Evolutionary conservation across 2,329 filamentous ascomycete genomes (phyloP).

Genomic region (Diplodia corticola): DNA sequence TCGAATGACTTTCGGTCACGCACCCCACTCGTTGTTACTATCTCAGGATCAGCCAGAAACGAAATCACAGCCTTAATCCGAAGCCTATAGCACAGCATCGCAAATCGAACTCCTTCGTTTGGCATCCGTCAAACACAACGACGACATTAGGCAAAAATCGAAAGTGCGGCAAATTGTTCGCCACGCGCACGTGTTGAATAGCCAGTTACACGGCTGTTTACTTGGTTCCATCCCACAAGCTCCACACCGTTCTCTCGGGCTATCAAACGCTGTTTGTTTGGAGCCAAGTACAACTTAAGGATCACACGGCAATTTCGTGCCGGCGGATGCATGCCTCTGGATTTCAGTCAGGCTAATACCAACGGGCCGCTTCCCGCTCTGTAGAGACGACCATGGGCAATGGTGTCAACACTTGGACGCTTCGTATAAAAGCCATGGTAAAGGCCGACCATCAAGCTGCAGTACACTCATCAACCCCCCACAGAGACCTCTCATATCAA

Average conservation of each 20-base stretch:
- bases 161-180: neutral
- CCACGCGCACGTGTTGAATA: slow-evolving; percentile 2
- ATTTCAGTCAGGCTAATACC: neutral
- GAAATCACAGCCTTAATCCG: neutral
- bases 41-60: neutral
- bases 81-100: neutral
- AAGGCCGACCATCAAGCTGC: neutral
- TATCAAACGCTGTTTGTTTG: neutral
- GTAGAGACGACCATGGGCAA: neutral
- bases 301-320: neutral
- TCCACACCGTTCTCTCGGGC: neutral
- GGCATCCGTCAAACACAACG: neutral
- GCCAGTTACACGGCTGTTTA: neutral
- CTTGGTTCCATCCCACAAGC: neutral
- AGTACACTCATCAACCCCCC: neutral
- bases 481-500: too few species aligned
- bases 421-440: neutral
- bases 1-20: neutral
- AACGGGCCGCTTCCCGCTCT: neutral
- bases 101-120: neutral
- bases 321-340: neutral
- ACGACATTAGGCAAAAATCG: slow-evolving; percentile 4
- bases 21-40: neutral
- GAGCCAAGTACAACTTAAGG: neutral
- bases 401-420: neutral